Conservation (phyloP, 2,329 filamentous ascomycete species). For the Aspergillus costaricaensis region DNA sequence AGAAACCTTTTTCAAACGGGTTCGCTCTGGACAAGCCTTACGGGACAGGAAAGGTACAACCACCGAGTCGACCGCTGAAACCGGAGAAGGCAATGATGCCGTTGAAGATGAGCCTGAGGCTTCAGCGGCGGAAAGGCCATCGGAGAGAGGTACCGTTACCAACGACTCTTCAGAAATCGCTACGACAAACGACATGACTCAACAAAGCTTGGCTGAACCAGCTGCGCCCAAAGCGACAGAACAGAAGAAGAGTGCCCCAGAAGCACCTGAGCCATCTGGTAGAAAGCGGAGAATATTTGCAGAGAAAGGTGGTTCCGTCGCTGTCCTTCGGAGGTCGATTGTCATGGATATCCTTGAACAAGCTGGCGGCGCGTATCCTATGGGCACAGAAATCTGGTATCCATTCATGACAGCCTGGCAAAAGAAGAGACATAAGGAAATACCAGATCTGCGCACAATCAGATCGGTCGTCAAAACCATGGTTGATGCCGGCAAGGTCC, state of each 20-base stretch:
- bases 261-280: neutral
- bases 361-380: slow-evolving; percentile 58
- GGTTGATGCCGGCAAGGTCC: slow-evolving; percentile 53
- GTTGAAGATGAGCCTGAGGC: neutral
- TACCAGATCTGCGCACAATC: slow-evolving; percentile 57
- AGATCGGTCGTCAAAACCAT: slow-evolving; percentile 53
- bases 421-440: slow-evolving; percentile 45
- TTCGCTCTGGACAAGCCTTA: slow-evolving; percentile 5
- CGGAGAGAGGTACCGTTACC: neutral
- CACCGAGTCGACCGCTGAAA: neutral
- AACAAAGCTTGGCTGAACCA: neutral
- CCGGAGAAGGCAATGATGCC: neutral
- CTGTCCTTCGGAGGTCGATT: slow-evolving; percentile 51
- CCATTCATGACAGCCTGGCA: slow-evolving; percentile 58
- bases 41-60: neutral
- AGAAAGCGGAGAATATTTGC: neutral
- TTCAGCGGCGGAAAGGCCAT: neutral
- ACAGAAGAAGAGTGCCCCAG: neutral
- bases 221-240: neutral
- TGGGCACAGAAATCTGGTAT: slow-evolving; percentile 56
- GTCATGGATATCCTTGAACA: slow-evolving; percentile 57
- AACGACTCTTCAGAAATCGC: neutral
- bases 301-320: slow-evolving; percentile 47
- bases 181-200: neutral
- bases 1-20: slow-evolving; percentile 19